phyloP scores from a whole-genome alignment of 2,329 filamentous ascomycete species.

The Claviceps maximensis region DNA sequence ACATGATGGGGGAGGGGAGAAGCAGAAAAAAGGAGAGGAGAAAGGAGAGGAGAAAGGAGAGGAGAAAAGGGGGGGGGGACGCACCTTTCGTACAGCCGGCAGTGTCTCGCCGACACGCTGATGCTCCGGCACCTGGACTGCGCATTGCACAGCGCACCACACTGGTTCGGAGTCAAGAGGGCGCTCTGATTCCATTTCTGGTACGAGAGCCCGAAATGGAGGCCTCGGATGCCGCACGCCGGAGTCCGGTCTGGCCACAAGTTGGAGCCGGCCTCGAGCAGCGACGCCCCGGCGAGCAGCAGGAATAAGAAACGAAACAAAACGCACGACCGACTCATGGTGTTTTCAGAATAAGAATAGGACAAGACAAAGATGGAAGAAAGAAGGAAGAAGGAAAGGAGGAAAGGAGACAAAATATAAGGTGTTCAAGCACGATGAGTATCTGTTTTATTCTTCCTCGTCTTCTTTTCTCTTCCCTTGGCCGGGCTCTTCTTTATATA shows the following conservation, averaged over 20 bases:
- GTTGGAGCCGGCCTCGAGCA: background rate
- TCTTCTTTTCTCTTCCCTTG: background rate
- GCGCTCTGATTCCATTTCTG: background rate
- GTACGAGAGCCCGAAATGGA: background rate
- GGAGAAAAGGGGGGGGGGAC: too few species aligned
- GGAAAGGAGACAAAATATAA: too few species aligned
- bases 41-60: too few species aligned
- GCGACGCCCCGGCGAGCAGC: background rate
- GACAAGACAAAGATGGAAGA: background rate
- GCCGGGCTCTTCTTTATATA: too few species aligned
- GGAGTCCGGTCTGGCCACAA: background rate
- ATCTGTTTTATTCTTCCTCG: background rate
- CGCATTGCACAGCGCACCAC: background rate
- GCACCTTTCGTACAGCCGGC: background rate
- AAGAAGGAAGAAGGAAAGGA: too few species aligned
- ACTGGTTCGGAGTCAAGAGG: background rate
- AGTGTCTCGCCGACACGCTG: background rate
- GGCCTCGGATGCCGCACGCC: background rate
- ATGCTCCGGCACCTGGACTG: background rate
- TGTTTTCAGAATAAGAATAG: background rate
- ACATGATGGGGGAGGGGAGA: background rate
- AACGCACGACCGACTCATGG: background rate
- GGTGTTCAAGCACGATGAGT: background rate
- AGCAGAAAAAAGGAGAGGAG: too few species aligned
- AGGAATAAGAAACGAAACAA: background rate